phyloP scores from a whole-genome alignment of 139 green algal species.

The Picochlorum sp. region DNA sequence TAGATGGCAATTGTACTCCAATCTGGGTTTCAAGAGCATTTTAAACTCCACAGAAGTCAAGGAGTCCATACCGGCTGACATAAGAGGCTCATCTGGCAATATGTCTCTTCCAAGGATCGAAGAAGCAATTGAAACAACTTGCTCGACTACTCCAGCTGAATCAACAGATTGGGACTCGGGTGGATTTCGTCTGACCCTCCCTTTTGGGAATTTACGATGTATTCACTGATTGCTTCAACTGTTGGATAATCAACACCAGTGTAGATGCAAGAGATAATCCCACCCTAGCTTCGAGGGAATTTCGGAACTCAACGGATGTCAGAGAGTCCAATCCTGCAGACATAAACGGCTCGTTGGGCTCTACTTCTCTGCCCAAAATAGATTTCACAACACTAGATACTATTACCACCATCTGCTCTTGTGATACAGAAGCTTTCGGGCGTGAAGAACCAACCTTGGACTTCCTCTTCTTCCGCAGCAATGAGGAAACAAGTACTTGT shows the following conservation, averaged over 20 bases:
- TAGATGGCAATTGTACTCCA: constrained; percentile 37
- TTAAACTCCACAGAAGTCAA: constrained; percentile 65
- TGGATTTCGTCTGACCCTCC: constrained; percentile 3
- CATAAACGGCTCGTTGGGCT: constrained; percentile 31
- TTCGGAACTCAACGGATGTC: constrained; percentile 23
- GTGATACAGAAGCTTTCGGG: not conserved
- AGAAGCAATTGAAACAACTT: constrained; percentile 5
- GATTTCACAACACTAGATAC: constrained; percentile 4
- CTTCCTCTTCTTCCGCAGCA: constrained; percentile 2
- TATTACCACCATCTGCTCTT: not conserved
- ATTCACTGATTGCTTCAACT: constrained; percentile 21
- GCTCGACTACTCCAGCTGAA: not conserved
- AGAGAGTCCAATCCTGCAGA: constrained; percentile 56
- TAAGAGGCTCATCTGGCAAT: constrained; percentile 46
- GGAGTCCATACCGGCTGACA: constrained; percentile 68
- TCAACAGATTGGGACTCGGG: not conserved
- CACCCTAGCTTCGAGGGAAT: constrained; percentile 29
- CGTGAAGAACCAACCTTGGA: not conserved
- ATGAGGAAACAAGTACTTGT: not conserved
- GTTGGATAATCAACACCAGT: constrained; percentile 50
- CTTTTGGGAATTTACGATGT: constrained; percentile 7
- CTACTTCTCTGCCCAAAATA: constrained; percentile 37
- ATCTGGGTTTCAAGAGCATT: constrained; percentile 39
- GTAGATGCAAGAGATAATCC: constrained; percentile 28
- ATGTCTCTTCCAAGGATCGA: constrained; percentile 32